A percentile compares a stretch with the other conserved stretches of the same genome.
These are phyloP conservation scores for Cladophialophora psammophila DNA, from an alignment of 2,329 filamentous ascomycete species.

Conservation along the genomic window DNA sequence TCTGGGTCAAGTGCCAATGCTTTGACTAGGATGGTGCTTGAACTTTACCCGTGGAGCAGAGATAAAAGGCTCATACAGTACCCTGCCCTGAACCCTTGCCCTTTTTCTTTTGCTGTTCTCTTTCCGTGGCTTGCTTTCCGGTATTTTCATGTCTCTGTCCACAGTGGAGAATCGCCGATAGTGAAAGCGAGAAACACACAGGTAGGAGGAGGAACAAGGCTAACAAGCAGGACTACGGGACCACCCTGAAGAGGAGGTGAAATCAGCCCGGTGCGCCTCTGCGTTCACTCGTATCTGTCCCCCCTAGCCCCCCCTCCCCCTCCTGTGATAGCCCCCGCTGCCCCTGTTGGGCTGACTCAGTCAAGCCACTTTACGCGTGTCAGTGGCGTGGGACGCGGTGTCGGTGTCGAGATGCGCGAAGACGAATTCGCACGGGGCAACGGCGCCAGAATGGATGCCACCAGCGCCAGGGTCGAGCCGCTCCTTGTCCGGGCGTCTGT, in stretches of 20 bases:
- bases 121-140: not conserved
- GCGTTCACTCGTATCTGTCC: not conserved
- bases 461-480: slow-evolving; percentile 18
- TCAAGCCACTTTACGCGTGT: slow-evolving; percentile 19
- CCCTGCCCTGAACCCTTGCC: not conserved
- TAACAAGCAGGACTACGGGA: not conserved
- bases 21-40: not conserved
- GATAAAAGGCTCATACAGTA: slow-evolving; percentile 1
- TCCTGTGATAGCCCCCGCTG: not conserved
- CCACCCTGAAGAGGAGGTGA: not conserved
- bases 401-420: not conserved
- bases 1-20: not conserved
- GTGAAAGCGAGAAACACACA: not conserved
- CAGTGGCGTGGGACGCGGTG: slow-evolving; percentile 7
- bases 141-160: not conserved
- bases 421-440: not conserved
- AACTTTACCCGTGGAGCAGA: not conserved
- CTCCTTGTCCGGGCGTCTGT: slow-evolving; percentile 12
- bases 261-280: not conserved
- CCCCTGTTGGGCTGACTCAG: not conserved
- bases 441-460: not conserved
- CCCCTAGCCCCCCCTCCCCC: too few relatives aligned
- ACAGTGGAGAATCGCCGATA: not conserved
- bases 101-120: not conserved
- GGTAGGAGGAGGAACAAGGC: not conserved